Base-by-base conservation (phyloP, 2,329 filamentous ascomycete genomes). In the Aureobasidium sp. region DNA sequence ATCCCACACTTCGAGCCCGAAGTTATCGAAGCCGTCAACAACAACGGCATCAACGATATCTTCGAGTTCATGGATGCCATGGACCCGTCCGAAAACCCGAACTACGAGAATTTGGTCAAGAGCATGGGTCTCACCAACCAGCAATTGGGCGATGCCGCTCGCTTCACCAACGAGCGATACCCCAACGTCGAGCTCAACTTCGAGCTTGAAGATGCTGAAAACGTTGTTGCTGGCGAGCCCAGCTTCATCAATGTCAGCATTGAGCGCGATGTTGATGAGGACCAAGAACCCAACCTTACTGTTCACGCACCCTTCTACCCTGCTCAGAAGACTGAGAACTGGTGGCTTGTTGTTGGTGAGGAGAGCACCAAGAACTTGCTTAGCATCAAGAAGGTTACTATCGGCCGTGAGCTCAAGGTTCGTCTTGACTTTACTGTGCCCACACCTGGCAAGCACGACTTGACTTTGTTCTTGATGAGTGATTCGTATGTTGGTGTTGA, bases 1-100 rank as follows among this genome's bases (percentile, higher is more conserved):
- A 97, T 99, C 70, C 94, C 94, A 67, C 91, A 97, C 78, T 97
- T 97, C 74, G 85, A 87, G 16, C 84, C 87, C 41, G 87, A 93
- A 64, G 87, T 89, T 55, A 87, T 97, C 67, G 89, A 93, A 75
- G 88, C 85, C 66, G 91, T 90, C 48, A 89, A 89, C 70, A 86
- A 89, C 62, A 89, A 86, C 72, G 87, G 84, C 65, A 88, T 99
- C 78, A 92, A 91, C 69, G 93, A 97, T 69, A 87, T 99, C 66
- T 93, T 96, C 69, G 92, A 96, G 72, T 97, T 99, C 78, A 97
- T 97, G 89, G 93, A 97, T 68, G 89, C 91, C 65, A 99, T 99
- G 93, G 94, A 96, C 72, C 92, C 93, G 2, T 88, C 91, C 1
- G 93, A 96, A 75, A 96, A 97, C 73, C 79, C 88, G 44, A 82